These are phyloP conservation scores for Trichoderma sp. DNA, from an alignment of 2,329 filamentous ascomycete genomes.

Conservation along the genomic window DNA sequence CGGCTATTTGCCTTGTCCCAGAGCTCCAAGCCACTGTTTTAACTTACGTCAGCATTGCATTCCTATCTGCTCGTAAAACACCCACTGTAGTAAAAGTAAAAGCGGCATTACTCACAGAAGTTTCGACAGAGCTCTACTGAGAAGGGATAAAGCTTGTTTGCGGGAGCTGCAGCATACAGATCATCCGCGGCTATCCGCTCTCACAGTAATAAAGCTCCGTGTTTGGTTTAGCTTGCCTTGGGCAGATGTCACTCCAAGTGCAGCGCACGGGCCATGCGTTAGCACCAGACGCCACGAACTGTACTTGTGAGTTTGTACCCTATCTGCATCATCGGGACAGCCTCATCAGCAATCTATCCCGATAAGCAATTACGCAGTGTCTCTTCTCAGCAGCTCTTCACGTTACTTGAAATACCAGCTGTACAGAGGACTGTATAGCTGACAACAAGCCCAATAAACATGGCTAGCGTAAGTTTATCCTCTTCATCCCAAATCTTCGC, in stretches of 20 bases:
- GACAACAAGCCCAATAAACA: background rate
- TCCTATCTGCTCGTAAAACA: background rate
- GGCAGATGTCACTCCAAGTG: background rate
- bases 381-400: background rate
- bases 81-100: background rate
- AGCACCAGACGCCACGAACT: background rate
- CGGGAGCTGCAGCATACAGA: background rate
- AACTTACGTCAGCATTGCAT: background rate
- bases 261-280: background rate
- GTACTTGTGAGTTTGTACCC: background rate
- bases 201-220: background rate
- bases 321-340: background rate
- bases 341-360: conserved; percentile 1
- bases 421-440: background rate
- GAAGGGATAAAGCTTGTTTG: background rate
- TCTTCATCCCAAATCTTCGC: background rate
- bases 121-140: background rate
- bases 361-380: background rate
- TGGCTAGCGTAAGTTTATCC: conserved; percentile 2
- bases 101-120: background rate
- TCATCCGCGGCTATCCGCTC: background rate
- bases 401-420: background rate
- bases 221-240: background rate
- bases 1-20: conserved; percentile 1
- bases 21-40: no score